Base-by-base conservation (phyloP, 225 moss, liverwort and hornwort species). In the Sphagnum contortum region DNA sequence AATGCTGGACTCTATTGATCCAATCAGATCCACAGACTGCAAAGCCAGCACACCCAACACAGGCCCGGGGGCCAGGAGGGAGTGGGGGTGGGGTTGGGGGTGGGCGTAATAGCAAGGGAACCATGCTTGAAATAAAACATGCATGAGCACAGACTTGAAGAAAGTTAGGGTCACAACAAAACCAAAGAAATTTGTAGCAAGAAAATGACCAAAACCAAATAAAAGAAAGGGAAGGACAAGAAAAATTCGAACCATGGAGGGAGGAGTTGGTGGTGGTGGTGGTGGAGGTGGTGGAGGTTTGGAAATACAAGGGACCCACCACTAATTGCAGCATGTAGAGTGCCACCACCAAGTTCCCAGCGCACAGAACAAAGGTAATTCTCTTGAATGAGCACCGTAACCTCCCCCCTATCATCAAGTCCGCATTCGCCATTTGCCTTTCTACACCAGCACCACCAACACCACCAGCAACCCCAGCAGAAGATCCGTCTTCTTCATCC, bases 301-400 rank as follows among this genome's bases (percentile, higher is more conserved):
- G 73, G 46, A 50, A 14, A 53, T 71, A 50, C 2, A 51, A 70
- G 45, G 80, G 87, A 8, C 74, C 63, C 0, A 88, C 63, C 5
- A 85, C 77, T 49, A 81, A 79, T 55, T 87, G 87, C 69, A 96
- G 45, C 69, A 88, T 81, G 61, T 81, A 85, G 50, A 92, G 63
- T 70, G 80, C 78, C 66, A 80, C 82, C 51, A 90, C 48, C 48
- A 85, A 57, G 49, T 90, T 90, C 6, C 83, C 76, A 29, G 80
- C 63, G 72, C 90, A 96, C 59, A 92, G 9, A 48, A 92, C 51
- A n/a, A 86, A 70, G 5, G 90, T 78, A 8, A 81, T 75, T 44
- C 84, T 77, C 77, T 80, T 92, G 75, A 80, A 92, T 1, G 83
- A 78, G 70, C 95, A 90, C 61, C 87, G 81, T 14, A 74, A 70